Conservation (phyloP, 371 early-diverging fungal genomes). For the Mortierella sp. region DNA sequence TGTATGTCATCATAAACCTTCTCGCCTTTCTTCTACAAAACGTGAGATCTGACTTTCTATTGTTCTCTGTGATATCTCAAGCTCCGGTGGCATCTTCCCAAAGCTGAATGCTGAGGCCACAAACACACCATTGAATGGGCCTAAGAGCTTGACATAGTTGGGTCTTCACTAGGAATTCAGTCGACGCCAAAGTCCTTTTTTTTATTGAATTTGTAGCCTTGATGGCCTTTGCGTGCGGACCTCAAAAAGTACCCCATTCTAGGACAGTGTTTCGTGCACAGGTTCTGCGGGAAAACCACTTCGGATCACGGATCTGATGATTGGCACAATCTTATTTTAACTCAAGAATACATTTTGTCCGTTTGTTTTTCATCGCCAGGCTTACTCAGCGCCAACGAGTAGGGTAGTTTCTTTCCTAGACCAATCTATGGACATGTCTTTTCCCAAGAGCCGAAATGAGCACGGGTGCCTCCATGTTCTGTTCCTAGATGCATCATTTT, state of each 20-base stretch:
- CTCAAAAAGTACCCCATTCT: no score
- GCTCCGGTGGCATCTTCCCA: no score
- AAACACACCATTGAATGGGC: no score
- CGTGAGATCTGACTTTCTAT: no score
- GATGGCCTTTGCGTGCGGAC: no score
- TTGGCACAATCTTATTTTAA: neutral
- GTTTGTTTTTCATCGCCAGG: neutral
- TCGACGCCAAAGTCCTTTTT: neutral
- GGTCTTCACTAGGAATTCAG: neutral
- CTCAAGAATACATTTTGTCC: neutral
- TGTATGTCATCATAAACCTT: no score
- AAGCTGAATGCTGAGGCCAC: no score
- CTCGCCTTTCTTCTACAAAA: no score
- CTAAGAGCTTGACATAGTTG: neutral
- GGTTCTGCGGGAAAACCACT: slow-evolving; percentile 1
- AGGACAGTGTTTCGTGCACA: slow-evolving; percentile 1
- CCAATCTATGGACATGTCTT: neutral
- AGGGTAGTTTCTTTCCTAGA: neutral
- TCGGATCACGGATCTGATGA: neutral
- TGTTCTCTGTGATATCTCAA: no score
- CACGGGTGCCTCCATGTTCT: slow-evolving; percentile 1
- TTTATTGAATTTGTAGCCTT: no score
- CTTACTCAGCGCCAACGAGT: no score
- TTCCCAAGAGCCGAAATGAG: slow-evolving; percentile 4
- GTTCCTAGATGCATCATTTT: no score